Base-by-base conservation (phyloP, 208 protist genomes). In the Trypanosoma grayi region DNA sequence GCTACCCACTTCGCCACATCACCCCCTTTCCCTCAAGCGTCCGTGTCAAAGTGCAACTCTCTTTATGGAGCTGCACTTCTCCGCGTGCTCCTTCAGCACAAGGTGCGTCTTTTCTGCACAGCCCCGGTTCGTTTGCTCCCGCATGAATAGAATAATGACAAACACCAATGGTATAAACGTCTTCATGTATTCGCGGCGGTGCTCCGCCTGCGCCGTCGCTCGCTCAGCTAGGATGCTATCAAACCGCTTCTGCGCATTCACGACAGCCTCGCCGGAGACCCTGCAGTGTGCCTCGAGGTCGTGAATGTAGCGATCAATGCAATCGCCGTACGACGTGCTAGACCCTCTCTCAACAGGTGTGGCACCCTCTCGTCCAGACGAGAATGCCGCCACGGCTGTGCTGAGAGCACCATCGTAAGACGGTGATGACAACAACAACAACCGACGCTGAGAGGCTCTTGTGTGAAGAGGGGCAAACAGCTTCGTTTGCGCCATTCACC, bases 91-190 rank as follows among this genome's bases (percentile, higher is more conserved):
- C 44, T 79, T 82, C 1, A 82, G 52, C 7, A 69, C 34, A 10
- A 60, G 40, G 36, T 82, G 78, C 7, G 75, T 77, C 28, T 71
- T 43, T 25, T 60, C 57, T 10, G 83, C 83, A 43, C 59, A 79
- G 18, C 24, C 62, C 27, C 74, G 69, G 51, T 90, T 69, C n/a
- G 46, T 68, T 39, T 69, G 53, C 46, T 90, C 83, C 2, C 66
- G 40, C 44, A 90, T 68, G 33, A 82, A 83, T 6, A 89, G 36
- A 8, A 57, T 61, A 24, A 83, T 54, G 28, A 65, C 37, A 33
- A 77, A 64, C 0, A 79, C 27, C 4, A 86, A 51, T 0, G 79
- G 83, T 7, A 86, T 22, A 68, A 86, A 82, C 8, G 74, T 79
- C 66, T 63, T 66, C 10, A 79, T 28, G 37, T 82, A 85, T 55